Evolutionary conservation across 2,329 filamentous ascomycete genomes (phyloP).

Genomic region (Exophiala viscosa): DNA sequence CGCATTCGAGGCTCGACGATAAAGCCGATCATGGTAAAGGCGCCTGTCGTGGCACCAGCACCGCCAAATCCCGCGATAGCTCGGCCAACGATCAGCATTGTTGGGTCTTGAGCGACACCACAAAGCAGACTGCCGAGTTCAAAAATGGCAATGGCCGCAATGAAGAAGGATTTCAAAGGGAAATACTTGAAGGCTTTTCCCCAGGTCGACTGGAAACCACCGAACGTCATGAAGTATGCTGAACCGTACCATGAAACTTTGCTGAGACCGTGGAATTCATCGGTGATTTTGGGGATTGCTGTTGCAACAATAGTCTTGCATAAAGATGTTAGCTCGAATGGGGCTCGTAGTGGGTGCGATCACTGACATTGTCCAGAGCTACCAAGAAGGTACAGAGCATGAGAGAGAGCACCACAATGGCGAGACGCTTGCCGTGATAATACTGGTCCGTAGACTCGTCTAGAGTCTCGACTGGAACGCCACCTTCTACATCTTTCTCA

Average conservation of each 20-base stretch:
- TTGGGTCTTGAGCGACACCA: slow-evolving; percentile 48
- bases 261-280: slow-evolving; percentile 37
- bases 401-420: slow-evolving; percentile 8
- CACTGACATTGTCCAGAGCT: slow-evolving; percentile 10
- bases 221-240: slow-evolving; percentile 43
- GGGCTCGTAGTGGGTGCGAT: background rate
- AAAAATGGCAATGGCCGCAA: slow-evolving; percentile 46
- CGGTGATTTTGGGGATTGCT: slow-evolving; percentile 27
- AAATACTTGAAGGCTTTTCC: slow-evolving; percentile 48
- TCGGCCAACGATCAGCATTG: slow-evolving; percentile 49
- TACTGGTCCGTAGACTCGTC: background rate
- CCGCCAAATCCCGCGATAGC: slow-evolving; percentile 49
- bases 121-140: slow-evolving; percentile 51
- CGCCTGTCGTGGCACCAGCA: slow-evolving; percentile 49
- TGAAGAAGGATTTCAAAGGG: slow-evolving; percentile 42
- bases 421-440: slow-evolving; percentile 3
- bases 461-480: background rate
- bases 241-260: slow-evolving; percentile 39
- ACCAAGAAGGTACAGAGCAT: slow-evolving; percentile 10
- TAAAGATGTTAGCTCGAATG: background rate
- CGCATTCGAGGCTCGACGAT: slow-evolving; percentile 45
- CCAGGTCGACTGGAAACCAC: slow-evolving; percentile 42
- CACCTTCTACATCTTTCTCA: background rate
- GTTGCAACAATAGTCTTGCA: slow-evolving; percentile 6
- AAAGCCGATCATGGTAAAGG: slow-evolving; percentile 46